Percentiles rank a stretch among this genome's conserved stretches.
Evolutionary conservation across 1,284 basidiomycete species (phyloP).

Genomic region (Coniophora puteana): DNA sequence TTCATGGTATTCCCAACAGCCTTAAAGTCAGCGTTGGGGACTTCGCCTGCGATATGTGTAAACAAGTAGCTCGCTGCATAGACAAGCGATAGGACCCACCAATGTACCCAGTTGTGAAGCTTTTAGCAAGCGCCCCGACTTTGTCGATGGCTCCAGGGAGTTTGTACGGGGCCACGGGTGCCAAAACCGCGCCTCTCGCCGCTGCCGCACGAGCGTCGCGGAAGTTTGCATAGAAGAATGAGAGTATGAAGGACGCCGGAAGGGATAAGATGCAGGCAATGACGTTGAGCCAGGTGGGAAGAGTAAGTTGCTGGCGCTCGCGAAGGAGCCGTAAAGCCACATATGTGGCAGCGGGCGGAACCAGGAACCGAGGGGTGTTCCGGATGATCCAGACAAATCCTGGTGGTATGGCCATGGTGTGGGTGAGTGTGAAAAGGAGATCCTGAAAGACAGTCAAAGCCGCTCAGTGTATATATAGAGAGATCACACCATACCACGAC

Average conservation of each 20-base stretch:
- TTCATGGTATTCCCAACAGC: conserved; percentile 28
- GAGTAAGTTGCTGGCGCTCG: conserved; percentile 3
- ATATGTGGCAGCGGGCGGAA: conserved; percentile 17
- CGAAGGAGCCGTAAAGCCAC: conserved; percentile 10
- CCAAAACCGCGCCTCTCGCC: conserved; percentile 28
- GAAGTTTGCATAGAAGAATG: conserved; percentile 18
- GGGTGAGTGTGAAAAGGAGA: too few species aligned
- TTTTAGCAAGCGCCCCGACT: conserved; percentile 18
- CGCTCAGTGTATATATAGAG: too few species aligned
- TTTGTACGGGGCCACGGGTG: conserved; percentile 25
- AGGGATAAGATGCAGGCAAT: conserved; percentile 20
- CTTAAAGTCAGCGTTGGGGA: conserved; percentile 9
- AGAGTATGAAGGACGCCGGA: conserved; percentile 21
- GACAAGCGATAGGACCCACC: conserved; percentile 17
- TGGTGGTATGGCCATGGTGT: conserved; percentile 26
- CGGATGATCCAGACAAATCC: conserved; percentile 19
- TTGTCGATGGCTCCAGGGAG: conserved; percentile 30
- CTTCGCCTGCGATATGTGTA: conserved; percentile 25
- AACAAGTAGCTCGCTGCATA: neutral
- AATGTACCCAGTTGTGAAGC: conserved; percentile 28
- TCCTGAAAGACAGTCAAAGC: too few species aligned
- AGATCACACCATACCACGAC: too few species aligned
- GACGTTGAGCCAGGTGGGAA: conserved; percentile 16
- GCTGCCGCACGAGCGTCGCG: conserved; percentile 24
- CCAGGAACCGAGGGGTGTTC: conserved; percentile 16